Conservation (phyloP, 208 protist genomes). For the Leishmania aethiopica region DNA sequence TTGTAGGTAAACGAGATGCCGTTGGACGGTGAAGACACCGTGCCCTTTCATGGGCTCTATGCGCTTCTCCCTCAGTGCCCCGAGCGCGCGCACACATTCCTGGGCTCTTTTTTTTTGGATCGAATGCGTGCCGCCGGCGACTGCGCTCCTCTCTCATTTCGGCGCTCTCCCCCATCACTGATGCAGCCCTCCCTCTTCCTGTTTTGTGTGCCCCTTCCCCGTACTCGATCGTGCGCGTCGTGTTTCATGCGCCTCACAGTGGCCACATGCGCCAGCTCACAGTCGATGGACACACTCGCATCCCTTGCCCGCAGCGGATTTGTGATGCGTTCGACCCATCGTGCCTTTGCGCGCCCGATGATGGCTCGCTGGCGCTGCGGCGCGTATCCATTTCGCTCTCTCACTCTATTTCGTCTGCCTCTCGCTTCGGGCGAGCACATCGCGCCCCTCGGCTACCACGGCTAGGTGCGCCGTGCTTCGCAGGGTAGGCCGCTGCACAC, state of each 20-base stretch:
- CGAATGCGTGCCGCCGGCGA: constrained; percentile 3
- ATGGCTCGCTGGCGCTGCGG: not conserved
- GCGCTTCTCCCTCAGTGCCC: not conserved
- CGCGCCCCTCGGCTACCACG: not conserved
- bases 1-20: not conserved
- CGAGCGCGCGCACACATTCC: constrained; percentile 10
- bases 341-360: not conserved
- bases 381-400: not conserved
- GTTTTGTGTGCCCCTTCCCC: not conserved
- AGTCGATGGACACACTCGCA: not conserved
- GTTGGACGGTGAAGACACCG: not conserved
- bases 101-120: constrained; percentile 32
- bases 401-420: not conserved
- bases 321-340: not conserved
- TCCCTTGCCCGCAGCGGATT: not conserved
- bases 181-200: not conserved
- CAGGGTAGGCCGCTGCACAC: not conserved
- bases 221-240: not conserved
- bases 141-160: not conserved
- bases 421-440: not conserved
- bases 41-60: not conserved
- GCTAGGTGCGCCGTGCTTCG: not conserved
- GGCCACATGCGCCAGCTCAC: not conserved
- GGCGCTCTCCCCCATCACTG: not conserved
- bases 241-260: not conserved